These are phyloP conservation scores for Xylariaceae sp. DNA, from an alignment of 2,329 filamentous ascomycete species.

Conservation along the genomic window DNA sequence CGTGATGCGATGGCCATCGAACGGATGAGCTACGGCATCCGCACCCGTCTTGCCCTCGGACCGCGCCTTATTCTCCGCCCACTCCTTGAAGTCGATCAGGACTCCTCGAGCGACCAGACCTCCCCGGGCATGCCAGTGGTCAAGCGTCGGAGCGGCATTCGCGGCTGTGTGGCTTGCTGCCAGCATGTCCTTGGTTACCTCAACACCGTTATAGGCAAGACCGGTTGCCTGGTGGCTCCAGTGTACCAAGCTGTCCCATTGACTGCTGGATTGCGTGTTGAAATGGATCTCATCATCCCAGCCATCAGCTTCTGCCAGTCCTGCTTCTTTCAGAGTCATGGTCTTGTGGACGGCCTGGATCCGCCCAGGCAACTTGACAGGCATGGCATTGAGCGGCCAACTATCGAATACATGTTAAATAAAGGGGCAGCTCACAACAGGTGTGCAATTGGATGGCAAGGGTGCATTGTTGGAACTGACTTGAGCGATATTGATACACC, in stretches of 20 bases:
- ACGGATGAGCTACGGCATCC: conserved; percentile 45
- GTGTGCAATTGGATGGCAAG: neutral
- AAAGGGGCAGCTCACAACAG: neutral
- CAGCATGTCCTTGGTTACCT: conserved; percentile 34
- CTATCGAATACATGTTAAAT: conserved; percentile 20
- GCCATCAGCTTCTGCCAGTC: conserved; percentile 24
- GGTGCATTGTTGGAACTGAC: too few species aligned
- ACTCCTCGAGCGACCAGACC: conserved; percentile 51
- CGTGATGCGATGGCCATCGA: conserved; percentile 48
- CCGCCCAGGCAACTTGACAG: conserved; percentile 32
- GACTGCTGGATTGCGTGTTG: conserved; percentile 51
- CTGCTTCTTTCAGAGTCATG: conserved; percentile 30
- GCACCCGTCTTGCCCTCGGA: conserved; percentile 38
- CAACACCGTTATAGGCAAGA: conserved; percentile 45
- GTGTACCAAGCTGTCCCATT: conserved; percentile 52
- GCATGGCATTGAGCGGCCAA: conserved; percentile 40
- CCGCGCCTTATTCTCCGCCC: conserved; percentile 35
- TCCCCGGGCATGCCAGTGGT: conserved; percentile 48
- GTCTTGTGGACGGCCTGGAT: conserved; percentile 34
- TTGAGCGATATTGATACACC: conserved; percentile 50
- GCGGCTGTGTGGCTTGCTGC: conserved; percentile 24
- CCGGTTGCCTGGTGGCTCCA: conserved; percentile 40
- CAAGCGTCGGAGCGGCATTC: conserved; percentile 36
- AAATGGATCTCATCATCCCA: conserved; percentile 48
- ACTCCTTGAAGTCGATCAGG: conserved; percentile 47